Evolutionary conservation across 2,329 filamentous ascomycete species (phyloP).

Genomic region (Aureobasidium namibiae): DNA sequence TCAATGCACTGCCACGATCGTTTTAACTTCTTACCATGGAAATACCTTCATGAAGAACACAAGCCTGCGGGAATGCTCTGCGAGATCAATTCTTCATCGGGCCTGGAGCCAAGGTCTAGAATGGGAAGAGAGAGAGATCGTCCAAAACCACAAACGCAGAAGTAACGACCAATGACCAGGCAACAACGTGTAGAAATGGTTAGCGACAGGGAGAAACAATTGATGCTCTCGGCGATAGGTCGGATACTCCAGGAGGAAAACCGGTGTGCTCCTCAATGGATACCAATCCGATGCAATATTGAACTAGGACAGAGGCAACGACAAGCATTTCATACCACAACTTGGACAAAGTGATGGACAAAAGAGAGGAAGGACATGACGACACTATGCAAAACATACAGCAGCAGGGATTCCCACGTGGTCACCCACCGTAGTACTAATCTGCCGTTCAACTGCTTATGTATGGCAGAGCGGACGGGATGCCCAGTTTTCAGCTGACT

Average conservation of each 20-base stretch:
- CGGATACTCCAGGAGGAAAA: neutral
- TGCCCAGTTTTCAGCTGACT: too few relatives aligned
- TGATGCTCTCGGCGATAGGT: neutral
- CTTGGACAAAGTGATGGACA: neutral
- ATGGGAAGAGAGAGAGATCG: neutral
- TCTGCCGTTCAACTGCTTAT: too few relatives aligned
- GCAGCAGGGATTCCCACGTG: too few relatives aligned
- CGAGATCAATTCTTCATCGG: neutral
- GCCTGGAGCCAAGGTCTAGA: neutral
- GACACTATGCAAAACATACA: too few relatives aligned
- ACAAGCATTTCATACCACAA: neutral
- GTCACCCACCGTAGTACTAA: too few relatives aligned
- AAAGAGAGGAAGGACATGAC: too few relatives aligned
- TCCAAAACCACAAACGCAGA: neutral
- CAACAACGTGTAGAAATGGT: neutral
- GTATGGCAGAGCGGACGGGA: too few relatives aligned
- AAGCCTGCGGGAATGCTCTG: neutral
- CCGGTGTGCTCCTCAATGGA: neutral
- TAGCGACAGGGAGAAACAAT: neutral
- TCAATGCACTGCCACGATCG: neutral
- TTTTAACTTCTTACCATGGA: neutral
- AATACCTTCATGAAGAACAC: neutral
- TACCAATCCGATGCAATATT: neutral
- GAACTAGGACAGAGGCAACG: neutral
- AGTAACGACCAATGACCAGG: neutral